Base-by-base conservation (phyloP, 768 basidiomycete genomes). In the Agrocybe praecox region DNA sequence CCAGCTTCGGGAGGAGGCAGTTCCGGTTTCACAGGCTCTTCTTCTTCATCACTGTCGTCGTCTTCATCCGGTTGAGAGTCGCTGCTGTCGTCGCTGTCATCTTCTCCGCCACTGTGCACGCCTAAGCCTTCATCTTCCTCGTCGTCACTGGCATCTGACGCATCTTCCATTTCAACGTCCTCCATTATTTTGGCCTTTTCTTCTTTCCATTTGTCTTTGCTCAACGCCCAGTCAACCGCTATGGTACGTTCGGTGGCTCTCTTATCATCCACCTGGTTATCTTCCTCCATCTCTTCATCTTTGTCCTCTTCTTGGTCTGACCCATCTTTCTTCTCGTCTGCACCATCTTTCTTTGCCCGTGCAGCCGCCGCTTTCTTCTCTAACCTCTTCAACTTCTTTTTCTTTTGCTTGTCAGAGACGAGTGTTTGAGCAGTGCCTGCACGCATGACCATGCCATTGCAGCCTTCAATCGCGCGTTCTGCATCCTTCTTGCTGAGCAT, bases 191-290 rank as follows among this genome's bases (percentile, higher is more conserved):
- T 85, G 45, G 80, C 81, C 71, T 86, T 84, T 63, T 88, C 89
- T 68, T 90, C 87, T 69, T 92, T 81, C 92, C 93, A 97, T 72
- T 87, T 90, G 47, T 92, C 90, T 74, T 97, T 96, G 69, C 94
- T 93, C 68, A 98, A 71, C 3, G 95, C 96, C 93, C 94, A 98
- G 75, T 98, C 96, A 23, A 98, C 96, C 7, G 94, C 94, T 36
- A 96, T 91, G 15, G 85, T 75, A 51, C 94, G 78, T 66, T 83
- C 85, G 1, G 70, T 74, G 0, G 73, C 69, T 42, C 66, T 69
- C 62, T 73, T 74, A 57, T 72, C 69, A 18, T 69, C 67, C 43
- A 63, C 62, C 57, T 4, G 26, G 26, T 72, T 65, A 36, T 72
- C 69, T 47, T 42, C 46, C 18, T 58, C 61, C 15, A 57, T 64